Base-by-base conservation (phyloP, 2,329 filamentous ascomycete species). In the Dactylellina parvicollis region DNA sequence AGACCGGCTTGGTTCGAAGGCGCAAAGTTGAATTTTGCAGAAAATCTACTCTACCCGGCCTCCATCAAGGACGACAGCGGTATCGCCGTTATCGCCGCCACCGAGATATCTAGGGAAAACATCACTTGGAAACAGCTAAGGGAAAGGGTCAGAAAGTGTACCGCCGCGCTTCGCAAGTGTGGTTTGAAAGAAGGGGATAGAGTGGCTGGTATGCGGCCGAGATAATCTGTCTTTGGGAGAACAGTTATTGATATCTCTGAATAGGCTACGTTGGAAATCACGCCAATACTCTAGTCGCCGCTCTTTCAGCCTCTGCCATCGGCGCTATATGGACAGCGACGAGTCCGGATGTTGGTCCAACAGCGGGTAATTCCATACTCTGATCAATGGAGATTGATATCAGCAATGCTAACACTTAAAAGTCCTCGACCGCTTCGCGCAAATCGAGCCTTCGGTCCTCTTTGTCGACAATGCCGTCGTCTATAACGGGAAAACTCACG, bases 271-370 rank as follows among this genome's bases (percentile, higher is more conserved):
- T 97, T 12, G 94, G 92, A 20, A 98, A 99, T 79, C 92, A 97
- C 80, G 87, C 88, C 4, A 90, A 96, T 80, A 90, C 93, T 0
- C 83, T 98, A 18, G 88, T 97, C 9, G 92, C 92, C 18, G 95
- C 96, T 89, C 85, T 99, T 30, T 91, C 91, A 0, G 86, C 92
- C 0, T 89, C 92, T 0, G 88, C 91, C 0, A 81, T 97, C 1
- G 95, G 95, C 28, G 93, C 91, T 14, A 87, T 96, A 36, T 98
- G 94, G 94, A 96, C 93, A 0, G 91, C 91, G 4, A 92, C 97
- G 52, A 96, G 91, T 77, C 92, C 94, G 1, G 70, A 74, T 22
- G 64, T 74, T 9, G 70, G 64, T 14, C 16, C 70, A 30, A 67
- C 64, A n/a, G 70, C 70, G 26, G 64, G 64, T 69, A 55, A 34